Evolutionary conservation across 257 asterid species (phyloP).

Genomic region (Salvia hispanica): DNA sequence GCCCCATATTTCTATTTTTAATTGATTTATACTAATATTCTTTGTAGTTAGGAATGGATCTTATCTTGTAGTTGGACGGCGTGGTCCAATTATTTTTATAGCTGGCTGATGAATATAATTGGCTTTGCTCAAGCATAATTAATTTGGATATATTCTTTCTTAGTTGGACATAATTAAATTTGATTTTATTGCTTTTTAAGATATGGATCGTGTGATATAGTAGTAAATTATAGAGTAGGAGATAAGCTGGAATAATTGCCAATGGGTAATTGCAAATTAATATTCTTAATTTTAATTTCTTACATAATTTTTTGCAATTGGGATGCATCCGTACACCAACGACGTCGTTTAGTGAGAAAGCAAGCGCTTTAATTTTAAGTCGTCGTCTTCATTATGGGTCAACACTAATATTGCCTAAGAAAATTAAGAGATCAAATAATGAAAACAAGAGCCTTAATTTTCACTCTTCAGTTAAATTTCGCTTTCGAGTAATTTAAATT

Average conservation of each 20-base stretch:
- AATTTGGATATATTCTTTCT: slow-evolving; percentile 29
- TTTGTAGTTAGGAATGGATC: slow-evolving; percentile 34
- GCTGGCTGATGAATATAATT: not conserved
- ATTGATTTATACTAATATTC: not conserved
- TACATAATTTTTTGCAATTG: too few relatives aligned
- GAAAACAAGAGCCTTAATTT: too few relatives aligned
- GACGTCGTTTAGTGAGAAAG: too few relatives aligned
- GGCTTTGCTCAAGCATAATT: not conserved
- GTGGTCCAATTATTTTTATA: slow-evolving; percentile 12
- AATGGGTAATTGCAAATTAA: too few relatives aligned
- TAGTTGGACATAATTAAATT: slow-evolving; percentile 1
- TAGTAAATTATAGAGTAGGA: not conserved
- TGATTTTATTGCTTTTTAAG: slow-evolving; percentile 37
- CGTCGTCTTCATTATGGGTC: too few relatives aligned
- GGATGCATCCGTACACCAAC: too few relatives aligned
- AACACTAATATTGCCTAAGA: too few relatives aligned
- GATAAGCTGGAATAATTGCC: slow-evolving; percentile 21
- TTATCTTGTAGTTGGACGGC: slow-evolving; percentile 27
- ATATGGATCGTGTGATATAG: slow-evolving; percentile 24
- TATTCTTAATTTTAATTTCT: too few relatives aligned
- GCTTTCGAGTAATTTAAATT: too few relatives aligned
- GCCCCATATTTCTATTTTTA: not conserved
- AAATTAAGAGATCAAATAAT: too few relatives aligned
- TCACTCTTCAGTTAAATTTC: too few relatives aligned
- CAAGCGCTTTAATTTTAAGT: too few relatives aligned